These are phyloP conservation scores for Zymoseptoria tritici DNA, from an alignment of 2,329 filamentous ascomycete species.

Conservation along the genomic window DNA sequence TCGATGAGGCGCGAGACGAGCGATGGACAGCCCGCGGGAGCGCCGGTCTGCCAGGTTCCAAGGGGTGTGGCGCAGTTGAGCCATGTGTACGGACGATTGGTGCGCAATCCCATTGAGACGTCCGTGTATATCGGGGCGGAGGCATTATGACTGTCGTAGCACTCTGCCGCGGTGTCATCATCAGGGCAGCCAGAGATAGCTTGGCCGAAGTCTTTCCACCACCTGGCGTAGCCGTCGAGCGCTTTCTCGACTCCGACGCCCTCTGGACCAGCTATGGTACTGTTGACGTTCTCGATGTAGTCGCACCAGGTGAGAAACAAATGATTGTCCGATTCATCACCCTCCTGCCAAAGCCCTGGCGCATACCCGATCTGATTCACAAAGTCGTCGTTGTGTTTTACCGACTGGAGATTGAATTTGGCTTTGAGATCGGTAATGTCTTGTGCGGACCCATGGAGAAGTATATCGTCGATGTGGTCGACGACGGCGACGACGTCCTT, in stretches of 20 bases:
- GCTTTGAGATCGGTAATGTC: conserved; percentile 40
- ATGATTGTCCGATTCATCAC: conserved; percentile 36
- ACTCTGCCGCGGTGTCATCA: conserved; percentile 38
- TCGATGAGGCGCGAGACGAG: conserved; percentile 48
- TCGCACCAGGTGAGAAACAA: conserved; percentile 42
- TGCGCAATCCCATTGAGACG: conserved; percentile 37
- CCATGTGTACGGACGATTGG: conserved; percentile 52
- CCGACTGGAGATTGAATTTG: conserved; percentile 45
- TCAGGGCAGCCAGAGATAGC: conserved; percentile 43
- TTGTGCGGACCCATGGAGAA: conserved; percentile 22
- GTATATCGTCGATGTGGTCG: conserved; percentile 39
- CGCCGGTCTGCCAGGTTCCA: conserved; percentile 50
- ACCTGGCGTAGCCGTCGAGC: conserved; percentile 49
- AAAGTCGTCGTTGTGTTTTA: conserved; percentile 48
- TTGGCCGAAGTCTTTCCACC: conserved; percentile 43
- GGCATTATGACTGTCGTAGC: conserved; percentile 48
- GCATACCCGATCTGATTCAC: conserved; percentile 47
- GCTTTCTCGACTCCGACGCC: conserved; percentile 49
- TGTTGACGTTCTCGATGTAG: conserved; percentile 31
- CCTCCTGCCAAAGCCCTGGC: conserved; percentile 51
- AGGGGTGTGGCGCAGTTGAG: conserved; percentile 56
- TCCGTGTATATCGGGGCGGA: conserved; percentile 46
- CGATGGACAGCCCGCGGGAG: conserved; percentile 37
- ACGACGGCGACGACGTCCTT: conserved; percentile 46
- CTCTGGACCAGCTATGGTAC: conserved; percentile 24